A percentile compares a stretch with the other conserved stretches of the same genome.
Conservation (phyloP, 2,329 filamentous ascomycete species). For the Colletotrichum sp. region DNA sequence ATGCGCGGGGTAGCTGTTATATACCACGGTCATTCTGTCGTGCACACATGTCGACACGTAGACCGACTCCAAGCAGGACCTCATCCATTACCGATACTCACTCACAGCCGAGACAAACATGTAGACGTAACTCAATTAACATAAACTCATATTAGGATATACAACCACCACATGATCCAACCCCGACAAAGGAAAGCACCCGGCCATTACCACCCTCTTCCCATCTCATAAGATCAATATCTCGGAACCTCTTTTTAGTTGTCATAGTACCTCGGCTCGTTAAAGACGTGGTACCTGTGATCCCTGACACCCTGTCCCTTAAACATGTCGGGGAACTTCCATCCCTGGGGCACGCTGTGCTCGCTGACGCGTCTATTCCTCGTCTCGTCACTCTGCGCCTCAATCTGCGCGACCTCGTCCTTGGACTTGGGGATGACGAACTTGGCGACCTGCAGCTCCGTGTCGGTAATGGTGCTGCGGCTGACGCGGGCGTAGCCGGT, state of each 20-base stretch:
- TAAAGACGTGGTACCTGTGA: slow-evolving; percentile 93
- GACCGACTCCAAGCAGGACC: too few relatives aligned
- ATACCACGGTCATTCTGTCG: too few relatives aligned
- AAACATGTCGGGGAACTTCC: slow-evolving; percentile 86
- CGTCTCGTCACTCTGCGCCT: slow-evolving; percentile 52
- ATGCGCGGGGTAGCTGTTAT: too few relatives aligned
- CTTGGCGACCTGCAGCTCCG: slow-evolving; percentile 95
- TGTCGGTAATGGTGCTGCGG: slow-evolving; percentile 92
- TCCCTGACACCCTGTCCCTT: slow-evolving; percentile 85
- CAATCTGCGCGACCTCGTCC: slow-evolving; percentile 54
- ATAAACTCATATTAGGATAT: background rate
- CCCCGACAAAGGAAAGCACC: background rate
- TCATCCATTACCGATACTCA: too few relatives aligned
- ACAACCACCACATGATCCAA: background rate
- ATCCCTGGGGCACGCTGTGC: slow-evolving; percentile 74
- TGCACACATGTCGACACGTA: too few relatives aligned
- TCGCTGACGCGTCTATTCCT: slow-evolving; percentile 69
- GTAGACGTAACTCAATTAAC: background rate
- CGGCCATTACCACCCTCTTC: background rate
- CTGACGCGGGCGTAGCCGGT: slow-evolving; percentile 90
- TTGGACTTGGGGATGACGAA: slow-evolving; percentile 81
- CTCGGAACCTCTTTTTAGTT: slow-evolving; percentile 30
- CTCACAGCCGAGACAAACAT: too few relatives aligned
- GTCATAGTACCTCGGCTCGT: slow-evolving; percentile 80
- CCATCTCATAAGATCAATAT: background rate